Base-by-base conservation (phyloP, 108 stramenopile species). In the Cyclotella choctawhatcheeana region DNA sequence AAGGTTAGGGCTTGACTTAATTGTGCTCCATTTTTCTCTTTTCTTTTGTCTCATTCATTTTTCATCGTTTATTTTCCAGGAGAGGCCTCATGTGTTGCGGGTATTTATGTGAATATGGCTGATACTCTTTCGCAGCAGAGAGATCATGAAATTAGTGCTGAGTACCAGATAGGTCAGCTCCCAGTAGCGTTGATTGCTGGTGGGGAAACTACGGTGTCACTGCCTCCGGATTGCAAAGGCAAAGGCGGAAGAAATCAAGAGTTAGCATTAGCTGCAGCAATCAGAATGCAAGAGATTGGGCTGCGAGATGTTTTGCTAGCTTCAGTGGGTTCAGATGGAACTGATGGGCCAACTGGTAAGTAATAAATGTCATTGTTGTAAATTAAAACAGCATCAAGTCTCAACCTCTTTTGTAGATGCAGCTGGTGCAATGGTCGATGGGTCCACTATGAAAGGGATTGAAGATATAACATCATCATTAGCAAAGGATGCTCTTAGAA, bases 191-290 rank as follows among this genome's bases (percentile, higher is more conserved):
- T 94, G 25, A 92, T 94, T 66, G 81, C 82, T 10, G 94, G 94
- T n/a, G 94, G 94, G 12, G 94, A 95, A 83, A 95, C 90, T 16
- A 91, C 90, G 18, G 94, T 95, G n/a, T 82, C 91, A 8, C 55
- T 95, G 31, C 69, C 85, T 53, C 55, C 77, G 0, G 67, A 69
- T 21, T 76, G 66, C 64, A 71, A 32, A 37, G 94, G 94, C 25
- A 89, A 85, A 64, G 94, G 94, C 17, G 94, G 94, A 20, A 75
- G 94, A n/a, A 95, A 95, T 77, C 91, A 92, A 81, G 94, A 95
- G 87, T 69, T 95, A 47, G 88, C 88, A 8, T 65, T 95, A 14
- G 74, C 86, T 26, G 90, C 89, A 24, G 92, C 90, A 18, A 47
- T 89, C 21, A 62, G 79, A 59, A 50, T 93, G 54, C 67, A 83